These are phyloP conservation scores for Dysphania ambrosioides DNA, from an alignment of 148 eudicot genomes.

Conservation along the genomic window DNA sequence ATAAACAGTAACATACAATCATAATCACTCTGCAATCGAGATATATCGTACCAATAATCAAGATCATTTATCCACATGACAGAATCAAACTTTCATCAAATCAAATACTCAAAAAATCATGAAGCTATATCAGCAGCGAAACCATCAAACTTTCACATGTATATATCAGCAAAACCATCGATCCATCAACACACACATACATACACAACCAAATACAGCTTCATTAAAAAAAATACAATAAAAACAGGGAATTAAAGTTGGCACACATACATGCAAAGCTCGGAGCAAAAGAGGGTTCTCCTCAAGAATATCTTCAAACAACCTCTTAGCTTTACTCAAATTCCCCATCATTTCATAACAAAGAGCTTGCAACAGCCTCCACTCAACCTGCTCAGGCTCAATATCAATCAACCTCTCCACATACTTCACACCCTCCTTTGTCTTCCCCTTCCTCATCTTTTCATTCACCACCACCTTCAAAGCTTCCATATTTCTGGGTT, in stretches of 20 bases:
- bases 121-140: too few relatives aligned
- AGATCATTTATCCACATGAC: background rate
- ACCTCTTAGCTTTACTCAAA: constrained; percentile 58
- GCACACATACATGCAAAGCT: constrained; percentile 82
- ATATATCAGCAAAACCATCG: too few relatives aligned
- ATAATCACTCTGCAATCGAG: background rate
- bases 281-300: constrained; percentile 68
- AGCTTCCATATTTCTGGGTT: constrained; percentile 66
- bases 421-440: constrained; percentile 61
- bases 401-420: constrained; percentile 74
- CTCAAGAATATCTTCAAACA: constrained; percentile 61
- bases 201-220: background rate
- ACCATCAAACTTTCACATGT: too few relatives aligned
- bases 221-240: background rate
- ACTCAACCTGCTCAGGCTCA: constrained; percentile 71
- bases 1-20: background rate
- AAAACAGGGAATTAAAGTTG: background rate
- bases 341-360: constrained; percentile 87
- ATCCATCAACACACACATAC: too few relatives aligned
- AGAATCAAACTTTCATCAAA: background rate
- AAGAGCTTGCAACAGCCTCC: constrained; percentile 90
- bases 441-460: constrained; percentile 73
- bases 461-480: constrained; percentile 61
- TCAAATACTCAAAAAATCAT: background rate
- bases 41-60: background rate